Conservation (phyloP, 106 monocot species). For the Acanthochlamys bracteata region DNA sequence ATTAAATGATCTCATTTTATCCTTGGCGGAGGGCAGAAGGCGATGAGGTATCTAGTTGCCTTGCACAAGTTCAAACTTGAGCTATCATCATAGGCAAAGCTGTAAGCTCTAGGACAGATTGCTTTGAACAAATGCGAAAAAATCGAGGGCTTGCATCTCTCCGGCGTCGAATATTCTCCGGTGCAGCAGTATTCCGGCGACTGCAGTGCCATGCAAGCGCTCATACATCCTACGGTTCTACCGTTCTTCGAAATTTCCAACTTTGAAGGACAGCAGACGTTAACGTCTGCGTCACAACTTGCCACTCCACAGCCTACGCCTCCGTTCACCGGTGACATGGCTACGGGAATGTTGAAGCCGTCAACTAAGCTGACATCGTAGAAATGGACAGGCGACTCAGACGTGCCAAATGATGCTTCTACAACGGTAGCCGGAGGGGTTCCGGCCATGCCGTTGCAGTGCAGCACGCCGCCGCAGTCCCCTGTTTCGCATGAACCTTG, state of each 20-base stretch:
- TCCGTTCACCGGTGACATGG: slow-evolving; percentile 40
- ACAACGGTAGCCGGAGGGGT: slow-evolving; percentile 56
- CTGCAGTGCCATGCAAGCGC: slow-evolving; percentile 44
- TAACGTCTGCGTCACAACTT: slow-evolving; percentile 50
- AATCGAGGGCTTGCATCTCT: slow-evolving; percentile 34
- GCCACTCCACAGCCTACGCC: slow-evolving; percentile 59
- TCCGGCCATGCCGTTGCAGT: slow-evolving; percentile 42
- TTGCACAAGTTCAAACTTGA: slow-evolving; percentile 41
- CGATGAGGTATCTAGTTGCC: slow-evolving; percentile 53
- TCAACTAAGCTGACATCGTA: slow-evolving; percentile 79
- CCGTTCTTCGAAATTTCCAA: slow-evolving; percentile 37
- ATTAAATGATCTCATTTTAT: too few relatives aligned
- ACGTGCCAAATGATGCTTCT: slow-evolving; percentile 61
- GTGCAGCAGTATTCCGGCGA: slow-evolving; percentile 43
- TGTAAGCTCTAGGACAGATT: slow-evolving; percentile 38
- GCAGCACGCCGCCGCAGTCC: slow-evolving; percentile 46
- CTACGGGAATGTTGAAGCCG: slow-evolving; percentile 63
- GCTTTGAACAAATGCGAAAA: slow-evolving; percentile 43
- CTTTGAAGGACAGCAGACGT: slow-evolving; percentile 51
- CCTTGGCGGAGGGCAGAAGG: slow-evolving; percentile 82
- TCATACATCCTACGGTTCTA: slow-evolving; percentile 51
- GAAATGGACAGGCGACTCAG: slow-evolving; percentile 38
- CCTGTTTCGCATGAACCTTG: slow-evolving; percentile 50
- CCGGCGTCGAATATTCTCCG: slow-evolving; percentile 24
- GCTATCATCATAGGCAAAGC: slow-evolving; percentile 55